Percentiles rank a stretch among this genome's conserved stretches.
phyloP scores from a whole-genome alignment of 2,329 filamentous ascomycete species.

The Dactylellina haptotyla region DNA sequence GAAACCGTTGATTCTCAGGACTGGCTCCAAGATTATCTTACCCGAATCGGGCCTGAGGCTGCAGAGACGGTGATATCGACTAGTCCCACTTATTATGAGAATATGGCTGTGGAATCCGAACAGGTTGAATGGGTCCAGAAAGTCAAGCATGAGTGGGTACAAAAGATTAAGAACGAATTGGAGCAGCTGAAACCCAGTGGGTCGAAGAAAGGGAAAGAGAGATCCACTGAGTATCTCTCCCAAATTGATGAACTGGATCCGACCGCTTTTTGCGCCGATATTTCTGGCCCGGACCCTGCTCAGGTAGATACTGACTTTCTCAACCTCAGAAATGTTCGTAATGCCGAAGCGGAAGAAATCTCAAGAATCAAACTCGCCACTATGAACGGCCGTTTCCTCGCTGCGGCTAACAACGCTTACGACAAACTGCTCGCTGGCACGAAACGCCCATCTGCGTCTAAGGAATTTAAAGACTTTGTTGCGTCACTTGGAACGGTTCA shows the following conservation, averaged over 20 bases:
- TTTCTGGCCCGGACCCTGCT: slow-evolving; percentile 7
- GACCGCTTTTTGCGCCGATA: not conserved
- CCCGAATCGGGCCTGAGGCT: slow-evolving; percentile 17
- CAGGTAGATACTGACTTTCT: slow-evolving; percentile 10
- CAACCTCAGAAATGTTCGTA: slow-evolving; percentile 10
- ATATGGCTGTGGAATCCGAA: slow-evolving; percentile 14
- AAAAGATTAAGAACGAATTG: slow-evolving; percentile 15
- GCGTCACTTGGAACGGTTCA: slow-evolving; percentile 35
- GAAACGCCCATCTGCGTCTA: slow-evolving; percentile 28
- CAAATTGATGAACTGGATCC: not conserved
- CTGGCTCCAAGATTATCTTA: slow-evolving; percentile 19
- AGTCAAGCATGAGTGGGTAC: slow-evolving; percentile 8
- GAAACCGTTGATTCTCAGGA: slow-evolving; percentile 27
- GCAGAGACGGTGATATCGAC: slow-evolving; percentile 18
- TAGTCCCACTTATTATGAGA: slow-evolving; percentile 28
- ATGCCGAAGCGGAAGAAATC: slow-evolving; percentile 18
- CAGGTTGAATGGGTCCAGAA: slow-evolving; percentile 22
- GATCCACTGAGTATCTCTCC: slow-evolving; percentile 22
- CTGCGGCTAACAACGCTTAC: slow-evolving; percentile 36
- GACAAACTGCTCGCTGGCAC: slow-evolving; percentile 39
- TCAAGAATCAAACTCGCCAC: slow-evolving; percentile 37
- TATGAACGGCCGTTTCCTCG: slow-evolving; percentile 40
- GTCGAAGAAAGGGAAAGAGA: slow-evolving; percentile 45
- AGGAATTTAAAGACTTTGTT: slow-evolving; percentile 49
- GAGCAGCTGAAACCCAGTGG: not conserved